A percentile compares a stretch with the other conserved stretches of the same genome.
Conservation (phyloP, 176 grass and related monocot genomes). For the Aechmea fasciata region DNA sequence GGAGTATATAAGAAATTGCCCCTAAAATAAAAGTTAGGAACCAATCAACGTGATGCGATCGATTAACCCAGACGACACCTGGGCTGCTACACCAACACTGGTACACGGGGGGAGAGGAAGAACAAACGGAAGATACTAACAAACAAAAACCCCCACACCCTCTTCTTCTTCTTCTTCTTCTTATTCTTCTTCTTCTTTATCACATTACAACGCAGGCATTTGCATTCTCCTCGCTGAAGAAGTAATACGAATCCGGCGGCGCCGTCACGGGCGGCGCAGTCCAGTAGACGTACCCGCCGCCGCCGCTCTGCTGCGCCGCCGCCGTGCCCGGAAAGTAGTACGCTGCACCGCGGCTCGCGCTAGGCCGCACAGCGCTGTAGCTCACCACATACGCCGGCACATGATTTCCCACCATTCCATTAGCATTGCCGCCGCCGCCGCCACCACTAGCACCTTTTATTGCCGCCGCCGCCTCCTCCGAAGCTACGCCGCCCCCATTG, state of each 20-base stretch:
- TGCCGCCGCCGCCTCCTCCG: conserved; percentile 9
- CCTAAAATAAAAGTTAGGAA: no score
- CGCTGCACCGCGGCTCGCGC: conserved; percentile 29
- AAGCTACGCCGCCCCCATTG: conserved; percentile 1
- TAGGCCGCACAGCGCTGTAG: conserved; percentile 61
- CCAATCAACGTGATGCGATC: no score
- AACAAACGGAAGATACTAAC: no score
- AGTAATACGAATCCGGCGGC: conserved; percentile 61
- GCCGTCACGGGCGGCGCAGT: conserved; percentile 38
- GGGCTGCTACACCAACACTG: no score
- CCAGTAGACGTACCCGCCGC: conserved; percentile 39
- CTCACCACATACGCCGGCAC: conserved; percentile 62
- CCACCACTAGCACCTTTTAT: conserved; percentile 11
- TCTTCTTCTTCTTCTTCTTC: no score
- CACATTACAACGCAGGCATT: conserved; percentile 90
- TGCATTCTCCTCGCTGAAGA: conserved; percentile 99
- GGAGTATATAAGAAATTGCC: no score
- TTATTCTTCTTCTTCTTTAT: neutral
- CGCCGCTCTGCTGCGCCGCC: conserved; percentile 23
- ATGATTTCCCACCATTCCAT: neutral
- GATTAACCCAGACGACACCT: no score
- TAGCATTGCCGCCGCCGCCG: neutral
- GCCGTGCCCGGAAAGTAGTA: conserved; percentile 40
- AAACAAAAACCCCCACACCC: no score
- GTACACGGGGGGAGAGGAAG: no score